Evolutionary conservation across 805 yeast species (phyloP).

Genomic region (Kodamaea leandrae): DNA sequence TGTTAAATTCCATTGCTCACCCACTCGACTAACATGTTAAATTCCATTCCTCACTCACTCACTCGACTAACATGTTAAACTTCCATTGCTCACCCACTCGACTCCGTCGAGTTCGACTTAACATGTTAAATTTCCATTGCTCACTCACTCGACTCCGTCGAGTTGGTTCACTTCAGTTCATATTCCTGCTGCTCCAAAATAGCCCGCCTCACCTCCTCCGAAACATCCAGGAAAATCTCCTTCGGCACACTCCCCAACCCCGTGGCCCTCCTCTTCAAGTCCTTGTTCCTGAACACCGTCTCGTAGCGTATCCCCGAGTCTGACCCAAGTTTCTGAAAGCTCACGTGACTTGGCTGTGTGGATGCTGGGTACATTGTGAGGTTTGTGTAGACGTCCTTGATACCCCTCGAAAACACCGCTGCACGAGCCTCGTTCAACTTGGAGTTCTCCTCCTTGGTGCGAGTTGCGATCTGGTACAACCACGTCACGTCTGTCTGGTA

Average conservation of each 20-base stretch:
- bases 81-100: too few relatives aligned
- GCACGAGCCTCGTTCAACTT: conserved; percentile 58
- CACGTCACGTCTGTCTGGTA: conserved; percentile 66
- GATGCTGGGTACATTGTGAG: conserved; percentile 65
- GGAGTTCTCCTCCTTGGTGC: conserved; percentile 70
- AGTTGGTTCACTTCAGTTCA: conserved; percentile 30
- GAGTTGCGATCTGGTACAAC: conserved; percentile 81
- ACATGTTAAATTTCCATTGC: too few relatives aligned
- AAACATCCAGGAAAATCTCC: conserved; percentile 54
- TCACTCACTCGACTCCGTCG: too few relatives aligned
- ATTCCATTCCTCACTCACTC: too few relatives aligned
- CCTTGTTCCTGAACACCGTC: conserved; percentile 41
- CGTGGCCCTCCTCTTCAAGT: conserved; percentile 52
- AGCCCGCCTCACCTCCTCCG: conserved; percentile 55
- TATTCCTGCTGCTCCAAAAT: conserved; percentile 58
- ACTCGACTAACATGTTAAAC: too few relatives aligned
- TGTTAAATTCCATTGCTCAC: too few relatives aligned
- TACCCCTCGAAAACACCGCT: conserved; percentile 52
- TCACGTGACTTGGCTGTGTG: conserved; percentile 66
- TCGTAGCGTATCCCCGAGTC: conserved; percentile 40
- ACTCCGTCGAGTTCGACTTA: too few relatives aligned
- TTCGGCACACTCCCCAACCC: conserved; percentile 62
- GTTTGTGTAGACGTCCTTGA: conserved; percentile 85
- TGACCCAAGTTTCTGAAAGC: conserved; percentile 25
- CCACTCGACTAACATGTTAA: too few relatives aligned